Evolutionary conservation across 306 rosid species (phyloP).

Genomic region (Quercus wislizeni): DNA sequence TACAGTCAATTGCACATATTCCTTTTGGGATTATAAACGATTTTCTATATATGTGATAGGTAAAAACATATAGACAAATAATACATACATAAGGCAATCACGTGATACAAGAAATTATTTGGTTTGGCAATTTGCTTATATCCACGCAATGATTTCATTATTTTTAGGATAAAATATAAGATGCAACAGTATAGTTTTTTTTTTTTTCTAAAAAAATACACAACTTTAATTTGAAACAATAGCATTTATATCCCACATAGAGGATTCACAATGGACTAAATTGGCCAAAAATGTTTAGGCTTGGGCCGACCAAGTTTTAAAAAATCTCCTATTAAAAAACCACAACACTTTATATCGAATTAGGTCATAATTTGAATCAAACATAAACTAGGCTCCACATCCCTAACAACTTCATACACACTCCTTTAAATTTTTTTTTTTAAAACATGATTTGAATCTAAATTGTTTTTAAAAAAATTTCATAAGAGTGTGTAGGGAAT

Average conservation of each 20-base stretch:
- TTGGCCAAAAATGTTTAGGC: rapidly evolving
- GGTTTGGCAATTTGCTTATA: rapidly evolving
- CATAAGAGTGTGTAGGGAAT: background rate
- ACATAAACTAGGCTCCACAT: too few relatives aligned
- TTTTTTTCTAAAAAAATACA: too few relatives aligned
- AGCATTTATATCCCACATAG: rapidly evolving
- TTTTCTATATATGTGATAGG: rapidly evolving
- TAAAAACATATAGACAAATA: too few relatives aligned
- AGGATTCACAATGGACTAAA: too few relatives aligned
- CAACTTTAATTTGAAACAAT: too few relatives aligned
- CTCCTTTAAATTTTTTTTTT: background rate
- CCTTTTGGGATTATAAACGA: too few relatives aligned
- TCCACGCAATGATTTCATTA: too few relatives aligned
- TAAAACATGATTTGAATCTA: background rate
- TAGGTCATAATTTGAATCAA: too few relatives aligned
- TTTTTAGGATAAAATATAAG: rapidly evolving
- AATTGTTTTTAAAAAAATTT: too few relatives aligned
- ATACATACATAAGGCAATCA: rapidly evolving
- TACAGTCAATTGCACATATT: too few relatives aligned
- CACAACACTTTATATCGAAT: rapidly evolving
- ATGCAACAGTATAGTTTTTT: rapidly evolving
- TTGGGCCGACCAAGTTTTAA: rapidly evolving
- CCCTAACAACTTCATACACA: background rate
- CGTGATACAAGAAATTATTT: too few relatives aligned
- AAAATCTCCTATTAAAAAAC: too few relatives aligned